Evolutionary conservation across 495 filamentous ascomycete genomes (phyloP), one percentile per base, ranked within the genome.

Genomic region (Trichoderma reesei): DNA sequence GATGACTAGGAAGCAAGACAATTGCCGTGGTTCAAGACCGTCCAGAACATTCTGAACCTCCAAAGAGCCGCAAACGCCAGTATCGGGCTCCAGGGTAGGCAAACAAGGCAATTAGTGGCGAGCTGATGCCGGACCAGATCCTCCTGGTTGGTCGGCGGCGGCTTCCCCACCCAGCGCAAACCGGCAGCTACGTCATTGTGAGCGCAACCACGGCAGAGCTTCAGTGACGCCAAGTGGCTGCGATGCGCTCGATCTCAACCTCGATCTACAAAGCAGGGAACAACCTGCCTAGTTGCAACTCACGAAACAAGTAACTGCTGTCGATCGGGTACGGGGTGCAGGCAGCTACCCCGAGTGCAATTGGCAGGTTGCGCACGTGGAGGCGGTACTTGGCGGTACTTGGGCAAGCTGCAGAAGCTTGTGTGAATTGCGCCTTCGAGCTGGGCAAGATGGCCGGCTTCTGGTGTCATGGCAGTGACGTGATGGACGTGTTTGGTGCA

Each of bases 401-500:
- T 56, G 51, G 0, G 51, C 9, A 33, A 4, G 10, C 9, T 26
- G 26, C 38, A 39, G 9, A 56, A 56, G 51, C 51, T 56, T 56
- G 51, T 56, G 51, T 26, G 26, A 26, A 56, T 33, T 14, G 20
- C 14, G 26, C 44, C 44, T 20, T 48, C 20, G 14, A 2, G 9
- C 6, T 14, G 51, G 10, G n/a, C 46, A 54, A 11, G 46, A 26
- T 26, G 26, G 26, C 26, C 26, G 26, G 26, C 26, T 56, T 56
- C 34, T 56, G 51, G 51, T 56, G 51, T 56, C 51, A 56, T 56
- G 51, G 20, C 33, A 56, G 51, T 56, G 51, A 56, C 51, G 51
- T 56, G 51, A 56, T 56, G 9, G 51, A 56, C 6, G 26, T 34
- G 51, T 11, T 13, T 14, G 16, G 9, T 10, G 18, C n/a, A 31